These are phyloP conservation scores for Carex myosuroides DNA, from an alignment of 176 grass and related monocot genomes.

Conservation along the genomic window DNA sequence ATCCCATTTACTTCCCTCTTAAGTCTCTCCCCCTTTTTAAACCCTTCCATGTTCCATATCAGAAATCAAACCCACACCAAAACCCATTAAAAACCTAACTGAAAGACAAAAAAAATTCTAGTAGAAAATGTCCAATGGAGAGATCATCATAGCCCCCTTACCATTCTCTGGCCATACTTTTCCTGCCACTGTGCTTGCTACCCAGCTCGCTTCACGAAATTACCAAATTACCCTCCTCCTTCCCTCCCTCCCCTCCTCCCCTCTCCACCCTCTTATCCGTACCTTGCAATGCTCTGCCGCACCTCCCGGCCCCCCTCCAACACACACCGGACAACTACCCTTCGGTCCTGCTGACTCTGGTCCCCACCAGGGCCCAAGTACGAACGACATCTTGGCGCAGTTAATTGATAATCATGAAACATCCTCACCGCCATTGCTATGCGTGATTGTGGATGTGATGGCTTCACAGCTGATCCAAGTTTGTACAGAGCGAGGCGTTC, in stretches of 20 bases:
- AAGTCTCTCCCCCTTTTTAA: neutral
- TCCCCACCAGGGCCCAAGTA: neutral
- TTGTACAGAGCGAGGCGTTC: conserved; percentile 18
- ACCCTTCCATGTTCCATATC: neutral
- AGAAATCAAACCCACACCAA: neutral
- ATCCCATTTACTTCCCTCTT: conserved; percentile 11
- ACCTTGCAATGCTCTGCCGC: neutral
- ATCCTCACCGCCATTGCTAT: conserved; percentile 20
- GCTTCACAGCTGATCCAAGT: conserved; percentile 9
- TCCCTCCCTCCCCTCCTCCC: conserved; percentile 8
- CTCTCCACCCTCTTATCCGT: conserved; percentile 21
- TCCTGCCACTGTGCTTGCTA: conserved; percentile 26
- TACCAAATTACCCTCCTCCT: conserved; percentile 29
- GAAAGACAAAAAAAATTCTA: neutral
- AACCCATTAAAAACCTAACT: neutral
- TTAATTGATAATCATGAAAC: neutral
- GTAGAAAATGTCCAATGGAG: conserved; percentile 13
- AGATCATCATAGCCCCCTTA: conserved; percentile 30
- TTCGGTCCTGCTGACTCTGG: neutral
- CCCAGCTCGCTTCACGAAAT: conserved; percentile 16
- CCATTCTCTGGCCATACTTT: conserved; percentile 20
- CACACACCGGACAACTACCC: neutral
- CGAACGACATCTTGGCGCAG: conserved; percentile 15
- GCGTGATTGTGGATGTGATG: conserved; percentile 33
- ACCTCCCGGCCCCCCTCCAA: conserved; percentile 1